Evolutionary conservation across 192 early-diverging fungal genomes (phyloP), one percentile per base, ranked within the genome.

Genomic region (Coemansia sp.): DNA sequence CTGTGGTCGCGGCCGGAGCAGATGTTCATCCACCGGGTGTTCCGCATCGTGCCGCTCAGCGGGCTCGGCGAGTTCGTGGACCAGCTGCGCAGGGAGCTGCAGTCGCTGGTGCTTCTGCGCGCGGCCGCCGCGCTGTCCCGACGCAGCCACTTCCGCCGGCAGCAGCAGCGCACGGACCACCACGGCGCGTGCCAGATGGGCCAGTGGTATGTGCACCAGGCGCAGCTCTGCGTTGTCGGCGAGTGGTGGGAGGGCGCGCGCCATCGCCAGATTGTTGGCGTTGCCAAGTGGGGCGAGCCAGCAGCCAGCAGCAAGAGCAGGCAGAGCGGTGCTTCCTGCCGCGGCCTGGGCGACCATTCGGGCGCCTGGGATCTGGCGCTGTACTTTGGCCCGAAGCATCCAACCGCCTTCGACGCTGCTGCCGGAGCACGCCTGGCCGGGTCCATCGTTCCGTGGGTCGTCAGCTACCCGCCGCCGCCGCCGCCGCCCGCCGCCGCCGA

Each of bases 151-250:
- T 32, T 4, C 52, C 66, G 66, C 32, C 21, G 21, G 21, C 21
- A 21, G 21, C 21, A 21, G 21, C 21, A 21, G 21, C 21, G 21
- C 21, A 21, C 21, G 21, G 21, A 21, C 21, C 21, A 21, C 0
- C 21, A 0, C 21, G 21, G 21, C 66, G 66, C 32, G 45, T 76
- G 74, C 21, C 74, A 76, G 64, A 76, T 76, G 70, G 80, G 80
- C 6, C 75, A 65, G 38, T 83, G 80, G 75, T 73, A 74, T 37
- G 80, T 83, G 32, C 80, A 83, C 45, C 80, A 83, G 80, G 74
- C 80, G 63, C 80, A 83, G 67, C 64, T 71, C 50, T 83, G 80
- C 21, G 80, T 77, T 7, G 72, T 83, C 0, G 80, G 80, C 63
- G 80, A 83, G 66, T 71, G 69, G 69, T 77, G 75, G 75, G 63